phyloP scores from a whole-genome alignment of 805 yeast species.

The Hanseniaspora pseudoguilliermondii region DNA sequence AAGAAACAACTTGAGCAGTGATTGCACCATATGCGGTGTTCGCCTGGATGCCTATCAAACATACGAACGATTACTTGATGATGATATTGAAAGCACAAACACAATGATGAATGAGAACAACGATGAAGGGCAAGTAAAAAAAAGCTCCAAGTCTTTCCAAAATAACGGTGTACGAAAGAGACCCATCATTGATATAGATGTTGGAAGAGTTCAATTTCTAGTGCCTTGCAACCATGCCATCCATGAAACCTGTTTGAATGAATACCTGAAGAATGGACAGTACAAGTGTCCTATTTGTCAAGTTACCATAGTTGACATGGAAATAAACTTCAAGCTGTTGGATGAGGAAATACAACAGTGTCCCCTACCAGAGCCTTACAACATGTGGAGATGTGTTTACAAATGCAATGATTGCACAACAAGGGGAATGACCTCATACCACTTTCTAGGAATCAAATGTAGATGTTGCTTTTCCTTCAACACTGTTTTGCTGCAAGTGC shows the following conservation, averaged over 20 bases:
- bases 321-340: conserved; percentile 70
- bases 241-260: conserved; percentile 73
- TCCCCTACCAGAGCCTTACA: conserved; percentile 69
- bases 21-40: conserved; percentile 6
- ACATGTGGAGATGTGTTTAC: conserved; percentile 59
- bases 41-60: neutral
- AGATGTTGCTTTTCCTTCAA: conserved; percentile 79
- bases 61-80: neutral
- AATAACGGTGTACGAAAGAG: conserved; percentile 82
- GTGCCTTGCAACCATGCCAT: conserved; percentile 79
- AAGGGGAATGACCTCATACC: conserved; percentile 61
- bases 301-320: conserved; percentile 74
- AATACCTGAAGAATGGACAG: conserved; percentile 56
- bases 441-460: conserved; percentile 77
- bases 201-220: conserved; percentile 7
- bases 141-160: conserved; percentile 34
- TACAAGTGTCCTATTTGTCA: conserved; percentile 89
- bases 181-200: conserved; percentile 35
- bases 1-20: conserved; percentile 7
- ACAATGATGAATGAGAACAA: neutral
- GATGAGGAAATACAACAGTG: conserved; percentile 72
- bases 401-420: conserved; percentile 83
- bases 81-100: neutral
- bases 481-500: conserved; percentile 57
- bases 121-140: neutral